Base-by-base conservation (phyloP, 805 yeast genomes). In the Hanseniaspora thailandica region DNA sequence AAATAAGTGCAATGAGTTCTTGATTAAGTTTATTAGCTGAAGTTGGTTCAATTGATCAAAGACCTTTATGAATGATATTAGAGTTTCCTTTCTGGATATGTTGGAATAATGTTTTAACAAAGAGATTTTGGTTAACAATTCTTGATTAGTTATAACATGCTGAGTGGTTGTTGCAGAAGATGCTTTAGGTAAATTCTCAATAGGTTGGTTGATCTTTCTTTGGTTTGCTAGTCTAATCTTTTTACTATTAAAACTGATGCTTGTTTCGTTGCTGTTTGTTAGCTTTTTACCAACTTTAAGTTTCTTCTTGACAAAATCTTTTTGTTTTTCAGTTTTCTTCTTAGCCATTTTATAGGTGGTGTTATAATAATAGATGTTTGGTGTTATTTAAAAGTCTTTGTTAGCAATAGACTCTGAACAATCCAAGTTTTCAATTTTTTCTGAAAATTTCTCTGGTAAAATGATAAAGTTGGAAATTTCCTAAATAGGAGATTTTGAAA, bases 231-330 rank as follows among this genome's bases (percentile, higher is more conserved):
- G 58, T 15, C 62, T 60, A 35, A 67, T 64, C 26, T 63, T 64
- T 61, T 80, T 84, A 10, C 95, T 81, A 43, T 76, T 77, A 68
- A 90, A 90, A 0, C 94, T 82, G 0, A 95, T 86, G 59, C 84
- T 90, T 4, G 98, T 93, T 55, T 75, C 78, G 63, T 87, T 86
- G 19, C 80, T 77, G 5, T 88, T 80, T 57, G 78, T 78, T 5
- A 80, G 78, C 19, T 78, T 77, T 66, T 93, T 93, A 54, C 98
- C 98, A 33, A 93, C 97, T 62, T 76, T 83, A 50, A 93, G 76
- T 71, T 86, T 90, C 55, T 83, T 65, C 72, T 75, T 60, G 66
- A 77, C 44, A 80, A 78, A 59, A 64, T 77, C 81, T 66, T 76
- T 57, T 56, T 65, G 67, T 60, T 68, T 70, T 45, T 66, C 65